phyloP scores from a whole-genome alignment of 2,329 filamentous ascomycete species.

The Fusarium sp. region DNA sequence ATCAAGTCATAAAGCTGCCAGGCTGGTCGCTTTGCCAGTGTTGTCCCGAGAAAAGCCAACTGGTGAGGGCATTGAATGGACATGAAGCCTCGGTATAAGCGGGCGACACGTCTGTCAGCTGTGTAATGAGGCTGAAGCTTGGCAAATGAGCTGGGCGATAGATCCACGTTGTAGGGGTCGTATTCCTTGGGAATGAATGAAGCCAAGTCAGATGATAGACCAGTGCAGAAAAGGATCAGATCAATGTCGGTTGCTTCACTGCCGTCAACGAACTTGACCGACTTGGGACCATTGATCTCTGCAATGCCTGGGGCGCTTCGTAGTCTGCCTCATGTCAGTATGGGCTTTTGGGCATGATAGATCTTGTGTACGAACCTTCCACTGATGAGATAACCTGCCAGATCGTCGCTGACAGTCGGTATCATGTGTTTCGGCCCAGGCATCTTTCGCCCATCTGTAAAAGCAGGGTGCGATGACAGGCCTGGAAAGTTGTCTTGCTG shows the following conservation, averaged over 20 bases:
- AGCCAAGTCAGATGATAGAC: neutral
- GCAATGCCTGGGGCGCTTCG: neutral
- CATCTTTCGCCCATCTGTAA: neutral
- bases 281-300: neutral
- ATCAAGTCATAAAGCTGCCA: conserved; percentile 7
- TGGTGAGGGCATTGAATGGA: neutral
- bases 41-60: neutral
- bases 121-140: neutral
- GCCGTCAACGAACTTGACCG: neutral
- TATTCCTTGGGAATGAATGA: neutral
- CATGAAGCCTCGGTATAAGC: neutral
- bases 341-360: accelerated
- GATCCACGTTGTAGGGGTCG: neutral
- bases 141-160: neutral
- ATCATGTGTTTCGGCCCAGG: neutral
- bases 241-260: neutral
- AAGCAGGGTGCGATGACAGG: neutral
- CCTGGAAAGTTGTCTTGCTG: neutral
- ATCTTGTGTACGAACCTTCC: neutral
- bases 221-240: neutral
- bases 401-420: neutral
- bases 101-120: neutral
- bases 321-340: neutral
- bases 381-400: neutral
- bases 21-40: neutral